Evolutionary conservation across 257 asterid species (phyloP).

Genomic region (Prunella vulgaris): DNA sequence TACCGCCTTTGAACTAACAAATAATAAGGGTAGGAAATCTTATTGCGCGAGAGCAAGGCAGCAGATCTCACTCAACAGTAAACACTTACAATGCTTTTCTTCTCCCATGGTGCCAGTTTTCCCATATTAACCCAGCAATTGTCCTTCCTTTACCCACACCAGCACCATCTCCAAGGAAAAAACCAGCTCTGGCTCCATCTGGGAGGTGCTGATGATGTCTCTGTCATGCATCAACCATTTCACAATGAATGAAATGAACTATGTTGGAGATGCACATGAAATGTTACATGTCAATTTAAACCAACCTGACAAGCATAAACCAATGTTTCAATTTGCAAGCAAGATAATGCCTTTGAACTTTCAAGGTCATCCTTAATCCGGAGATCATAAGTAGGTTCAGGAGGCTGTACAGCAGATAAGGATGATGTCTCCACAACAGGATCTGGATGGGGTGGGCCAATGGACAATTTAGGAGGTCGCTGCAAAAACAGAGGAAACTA

Average conservation of each 20-base stretch:
- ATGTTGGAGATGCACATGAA: constrained; percentile 15
- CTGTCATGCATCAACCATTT: constrained; percentile 40
- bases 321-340: constrained; percentile 96
- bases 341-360: constrained; percentile 70
- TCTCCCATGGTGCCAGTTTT: constrained; percentile 90
- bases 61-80: constrained; percentile 8
- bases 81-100: constrained; percentile 80
- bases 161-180: constrained; percentile 99
- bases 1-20: constrained; percentile 8
- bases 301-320: constrained; percentile 96
- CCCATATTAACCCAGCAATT: constrained; percentile 96
- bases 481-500: constrained; percentile 30
- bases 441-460: constrained; percentile 94
- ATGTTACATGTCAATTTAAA: constrained; percentile 18
- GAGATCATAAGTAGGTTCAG: constrained; percentile 88
- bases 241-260: constrained; percentile 6
- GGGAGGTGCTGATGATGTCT: constrained; percentile 94
- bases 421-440: constrained; percentile 95
- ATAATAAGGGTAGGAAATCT: neutral
- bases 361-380: constrained; percentile 70
- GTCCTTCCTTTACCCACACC: constrained; percentile 99
- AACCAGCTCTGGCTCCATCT: constrained; percentile 85
- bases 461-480: constrained; percentile 90
- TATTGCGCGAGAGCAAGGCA: constrained; percentile 10
- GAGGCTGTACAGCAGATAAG: constrained; percentile 92